Evolutionary conservation across 2,329 filamentous ascomycete species (phyloP).

Genomic region (Trichoderma atroviride): DNA sequence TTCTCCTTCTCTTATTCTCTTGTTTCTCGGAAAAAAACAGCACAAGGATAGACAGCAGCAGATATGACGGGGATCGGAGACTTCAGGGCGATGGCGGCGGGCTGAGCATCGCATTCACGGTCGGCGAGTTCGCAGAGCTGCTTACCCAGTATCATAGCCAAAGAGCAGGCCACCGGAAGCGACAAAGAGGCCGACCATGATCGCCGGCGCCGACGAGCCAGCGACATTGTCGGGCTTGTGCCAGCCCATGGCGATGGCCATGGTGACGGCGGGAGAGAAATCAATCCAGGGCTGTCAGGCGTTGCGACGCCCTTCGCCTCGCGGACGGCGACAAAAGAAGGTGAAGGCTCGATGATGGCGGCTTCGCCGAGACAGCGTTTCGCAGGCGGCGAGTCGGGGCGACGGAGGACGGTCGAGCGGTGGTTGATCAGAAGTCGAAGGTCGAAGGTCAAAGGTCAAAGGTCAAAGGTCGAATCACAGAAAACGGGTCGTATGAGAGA

Average conservation of each 20-base stretch:
- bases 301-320: constrained; percentile 30
- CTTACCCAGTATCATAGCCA: constrained; percentile 71
- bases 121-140: background rate
- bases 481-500: constrained; percentile 13
- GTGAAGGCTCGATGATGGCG: constrained; percentile 5
- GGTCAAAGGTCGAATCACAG: background rate
- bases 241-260: constrained; percentile 70
- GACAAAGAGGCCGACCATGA: constrained; percentile 72
- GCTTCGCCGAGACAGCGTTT: constrained; percentile 14
- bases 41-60: background rate
- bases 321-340: constrained; percentile 10
- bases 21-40: background rate
- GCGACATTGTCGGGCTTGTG: constrained; percentile 75
- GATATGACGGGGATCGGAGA: background rate
- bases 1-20: background rate
- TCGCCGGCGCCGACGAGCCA: constrained; percentile 71
- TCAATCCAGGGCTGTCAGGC: constrained; percentile 50
- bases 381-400: constrained; percentile 8
- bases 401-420: background rate
- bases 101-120: constrained; percentile 17
- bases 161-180: constrained; percentile 70
- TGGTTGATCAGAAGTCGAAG: background rate
- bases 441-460: background rate
- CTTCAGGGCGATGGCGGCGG: background rate
- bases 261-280: constrained; percentile 53